Evolutionary conservation across 768 basidiomycete species (phyloP).

Genomic region (Agrocybe pediades): DNA sequence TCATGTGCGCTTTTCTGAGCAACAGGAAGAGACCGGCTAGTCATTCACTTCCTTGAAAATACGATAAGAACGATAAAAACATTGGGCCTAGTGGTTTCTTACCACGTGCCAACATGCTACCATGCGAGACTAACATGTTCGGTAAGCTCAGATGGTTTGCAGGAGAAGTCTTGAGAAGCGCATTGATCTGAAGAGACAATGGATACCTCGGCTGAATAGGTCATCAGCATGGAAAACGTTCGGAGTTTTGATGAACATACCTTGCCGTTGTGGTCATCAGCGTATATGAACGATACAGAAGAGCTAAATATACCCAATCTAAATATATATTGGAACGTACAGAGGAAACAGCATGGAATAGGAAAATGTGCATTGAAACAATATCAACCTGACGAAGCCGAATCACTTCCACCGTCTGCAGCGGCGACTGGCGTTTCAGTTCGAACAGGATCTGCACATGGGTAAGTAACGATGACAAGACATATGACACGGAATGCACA

Average conservation of each 20-base stretch:
- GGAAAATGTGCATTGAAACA: constrained; percentile 14
- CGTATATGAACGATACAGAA: constrained; percentile 11
- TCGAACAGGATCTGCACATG: constrained; percentile 65
- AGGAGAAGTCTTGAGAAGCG: constrained; percentile 14
- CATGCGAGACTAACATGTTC: constrained; percentile 10
- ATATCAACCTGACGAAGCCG: constrained; percentile 48
- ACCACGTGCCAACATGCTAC: constrained; percentile 22
- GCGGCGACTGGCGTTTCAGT: constrained; percentile 41
- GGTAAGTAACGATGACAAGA: constrained; percentile 9
- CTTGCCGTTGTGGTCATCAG: constrained; percentile 13
- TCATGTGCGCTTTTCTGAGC: constrained; percentile 16
- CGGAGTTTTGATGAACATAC: constrained; percentile 16
- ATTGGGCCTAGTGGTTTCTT: constrained; percentile 8
- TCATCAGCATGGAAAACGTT: constrained; percentile 14
- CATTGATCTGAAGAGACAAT: constrained; percentile 3
- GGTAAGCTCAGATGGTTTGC: constrained; percentile 17
- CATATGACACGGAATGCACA: constrained; percentile 30
- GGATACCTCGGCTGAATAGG: constrained; percentile 15
- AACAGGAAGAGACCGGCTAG: constrained; percentile 6
- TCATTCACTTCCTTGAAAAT: constrained; percentile 5
- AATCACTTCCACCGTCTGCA: constrained; percentile 68
- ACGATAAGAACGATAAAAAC: constrained; percentile 14
- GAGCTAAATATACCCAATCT: constrained; percentile 32
- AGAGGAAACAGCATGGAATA: constrained; percentile 23
- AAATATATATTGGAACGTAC: constrained; percentile 38